These are phyloP conservation scores for Pleurotus citrinopileatus DNA, from an alignment of 768 basidiomycete genomes.

Conservation along the genomic window DNA sequence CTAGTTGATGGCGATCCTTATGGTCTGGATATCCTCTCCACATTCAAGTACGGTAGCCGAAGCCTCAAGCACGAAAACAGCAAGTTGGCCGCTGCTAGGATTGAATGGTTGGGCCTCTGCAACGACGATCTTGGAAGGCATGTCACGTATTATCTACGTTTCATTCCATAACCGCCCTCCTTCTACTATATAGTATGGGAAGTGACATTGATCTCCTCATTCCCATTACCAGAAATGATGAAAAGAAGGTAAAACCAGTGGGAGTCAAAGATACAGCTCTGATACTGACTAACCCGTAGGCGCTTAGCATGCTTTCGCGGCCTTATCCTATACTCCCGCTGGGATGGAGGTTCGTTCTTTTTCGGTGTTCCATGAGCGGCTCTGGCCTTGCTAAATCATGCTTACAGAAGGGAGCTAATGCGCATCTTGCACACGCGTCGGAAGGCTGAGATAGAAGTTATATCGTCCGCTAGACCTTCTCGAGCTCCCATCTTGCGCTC, in stretches of 20 bases:
- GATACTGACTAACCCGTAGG: conserved; percentile 35
- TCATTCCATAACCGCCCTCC: background rate
- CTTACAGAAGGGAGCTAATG: conserved; percentile 69
- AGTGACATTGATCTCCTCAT: conserved; percentile 61
- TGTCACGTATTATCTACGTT: conserved; percentile 15
- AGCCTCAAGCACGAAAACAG: conserved; percentile 67
- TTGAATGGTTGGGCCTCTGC: conserved; percentile 81
- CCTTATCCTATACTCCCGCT: conserved; percentile 39
- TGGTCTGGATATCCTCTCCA: conserved; percentile 88
- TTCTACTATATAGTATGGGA: conserved; percentile 45
- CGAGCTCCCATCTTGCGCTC: conserved; percentile 2
- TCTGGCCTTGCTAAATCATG: too few relatives aligned
- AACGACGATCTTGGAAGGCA: conserved; percentile 66
- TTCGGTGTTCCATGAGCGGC: background rate
- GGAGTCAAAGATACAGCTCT: background rate
- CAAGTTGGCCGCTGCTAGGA: conserved; percentile 62
- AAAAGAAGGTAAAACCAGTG: conserved; percentile 58
- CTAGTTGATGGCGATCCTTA: conserved; percentile 91
- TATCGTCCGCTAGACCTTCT: conserved; percentile 27
- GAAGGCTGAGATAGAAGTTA: conserved; percentile 91
- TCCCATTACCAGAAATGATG: conserved; percentile 67
- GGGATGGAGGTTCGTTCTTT: conserved; percentile 59
- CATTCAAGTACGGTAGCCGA: conserved; percentile 80
- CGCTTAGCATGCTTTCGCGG: conserved; percentile 57
- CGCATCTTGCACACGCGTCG: conserved; percentile 77